Evolutionary conservation across 495 filamentous ascomycete genomes (phyloP).

Genomic region (Massariosphaeria phaeospora): DNA sequence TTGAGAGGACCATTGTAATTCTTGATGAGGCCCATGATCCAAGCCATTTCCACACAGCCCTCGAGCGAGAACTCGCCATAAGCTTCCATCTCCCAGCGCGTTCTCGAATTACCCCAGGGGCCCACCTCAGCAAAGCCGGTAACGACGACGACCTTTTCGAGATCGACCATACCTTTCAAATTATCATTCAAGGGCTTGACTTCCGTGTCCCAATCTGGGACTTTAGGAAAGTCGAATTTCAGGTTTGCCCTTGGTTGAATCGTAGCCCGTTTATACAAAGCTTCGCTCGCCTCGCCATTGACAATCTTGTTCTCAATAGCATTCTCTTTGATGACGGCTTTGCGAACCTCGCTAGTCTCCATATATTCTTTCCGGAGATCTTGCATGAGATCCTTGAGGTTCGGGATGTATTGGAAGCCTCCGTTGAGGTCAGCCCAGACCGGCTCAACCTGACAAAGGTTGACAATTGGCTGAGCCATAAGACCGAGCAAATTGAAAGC

Average conservation of each 20-base stretch:
- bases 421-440: conserved; percentile 97
- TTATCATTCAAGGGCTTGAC: conserved; percentile 79
- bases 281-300: conserved; percentile 87
- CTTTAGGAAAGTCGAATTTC: conserved; percentile 86
- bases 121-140: conserved; percentile 95
- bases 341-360: conserved; percentile 89
- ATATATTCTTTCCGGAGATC: conserved; percentile 83
- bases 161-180: conserved; percentile 95
- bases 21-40: conserved; percentile 99
- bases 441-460: conserved; percentile 91
- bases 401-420: conserved; percentile 93
- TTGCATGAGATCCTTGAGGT: conserved; percentile 92
- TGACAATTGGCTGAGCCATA: conserved; percentile 90
- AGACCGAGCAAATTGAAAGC: conserved; percentile 96
- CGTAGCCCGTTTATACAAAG: conserved; percentile 86
- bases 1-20: conserved; percentile 98
- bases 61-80: conserved; percentile 94
- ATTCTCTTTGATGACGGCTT: conserved; percentile 90
- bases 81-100: conserved; percentile 98
- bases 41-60: conserved; percentile 98
- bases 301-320: conserved; percentile 96
- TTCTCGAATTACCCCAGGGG: conserved; percentile 96
- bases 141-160: conserved; percentile 96
- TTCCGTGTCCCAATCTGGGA: conserved; percentile 88
- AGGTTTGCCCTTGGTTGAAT: conserved; percentile 95